A percentile compares a stretch with the other conserved stretches of the same genome.
Evolutionary conservation across 2,329 filamentous ascomycete species (phyloP).

Genomic region (Cladophialophora carrionii): DNA sequence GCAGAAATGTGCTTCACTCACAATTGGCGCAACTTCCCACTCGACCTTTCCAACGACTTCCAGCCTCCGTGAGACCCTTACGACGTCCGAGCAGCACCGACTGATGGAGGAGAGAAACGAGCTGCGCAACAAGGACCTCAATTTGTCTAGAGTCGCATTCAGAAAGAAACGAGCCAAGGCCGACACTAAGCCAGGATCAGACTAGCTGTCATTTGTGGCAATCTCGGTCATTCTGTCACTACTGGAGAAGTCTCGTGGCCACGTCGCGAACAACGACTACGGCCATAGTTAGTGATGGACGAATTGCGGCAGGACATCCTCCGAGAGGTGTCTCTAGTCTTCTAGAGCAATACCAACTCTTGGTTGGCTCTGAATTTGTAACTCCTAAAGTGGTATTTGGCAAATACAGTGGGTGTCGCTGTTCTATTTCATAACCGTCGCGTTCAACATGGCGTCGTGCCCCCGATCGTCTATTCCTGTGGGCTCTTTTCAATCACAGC

Average conservation of each 20-base stretch:
- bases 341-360: neutral
- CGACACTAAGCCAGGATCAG: neutral
- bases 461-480: conserved; percentile 8
- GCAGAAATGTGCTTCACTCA: conserved; percentile 21
- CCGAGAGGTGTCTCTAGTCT: neutral
- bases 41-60: conserved; percentile 38
- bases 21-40: conserved; percentile 37
- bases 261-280: neutral
- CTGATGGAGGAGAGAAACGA: conserved; percentile 24
- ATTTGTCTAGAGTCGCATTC: conserved; percentile 16
- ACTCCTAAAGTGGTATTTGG: neutral
- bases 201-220: conserved; percentile 1
- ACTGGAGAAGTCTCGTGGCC: neutral
- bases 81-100: conserved; percentile 33
- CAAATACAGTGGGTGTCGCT: conserved; percentile 1
- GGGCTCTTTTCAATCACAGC: conserved; percentile 65
- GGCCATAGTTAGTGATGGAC: neutral
- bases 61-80: conserved; percentile 35
- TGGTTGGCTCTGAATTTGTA: neutral
- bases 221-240: neutral
- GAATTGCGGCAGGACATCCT: too few species aligned
- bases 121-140: conserved; percentile 19
- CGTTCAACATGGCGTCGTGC: neutral
- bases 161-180: conserved; percentile 17
- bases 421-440: conserved; percentile 2